phyloP scores from a whole-genome alignment of 257 asterid species.

The Ocimum tenuiflorum region DNA sequence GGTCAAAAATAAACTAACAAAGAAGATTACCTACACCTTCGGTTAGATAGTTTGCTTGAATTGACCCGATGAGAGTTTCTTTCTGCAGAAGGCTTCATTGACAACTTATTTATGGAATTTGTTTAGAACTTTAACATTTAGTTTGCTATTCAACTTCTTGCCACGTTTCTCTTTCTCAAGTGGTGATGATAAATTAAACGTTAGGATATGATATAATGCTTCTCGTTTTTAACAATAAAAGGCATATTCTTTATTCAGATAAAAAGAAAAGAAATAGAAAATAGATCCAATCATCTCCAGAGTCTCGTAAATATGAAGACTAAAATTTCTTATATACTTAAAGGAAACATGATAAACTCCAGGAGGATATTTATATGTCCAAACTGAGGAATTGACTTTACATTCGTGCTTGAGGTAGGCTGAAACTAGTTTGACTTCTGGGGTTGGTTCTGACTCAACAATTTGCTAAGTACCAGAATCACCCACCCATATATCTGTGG shows the following conservation, averaged over 20 bases:
- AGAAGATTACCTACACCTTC: not conserved
- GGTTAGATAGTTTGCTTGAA: not conserved
- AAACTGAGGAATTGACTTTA: conserved; percentile 3
- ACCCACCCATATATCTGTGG: not conserved
- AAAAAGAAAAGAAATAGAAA: too few species aligned
- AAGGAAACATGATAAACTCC: not conserved
- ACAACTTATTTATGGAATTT: not conserved
- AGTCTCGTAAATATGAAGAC: not conserved
- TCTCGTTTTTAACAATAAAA: not conserved
- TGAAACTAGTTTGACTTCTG: not conserved
- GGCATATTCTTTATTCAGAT: not conserved
- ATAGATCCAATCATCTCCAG: not conserved
- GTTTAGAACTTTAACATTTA: not conserved
- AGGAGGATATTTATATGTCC: not conserved
- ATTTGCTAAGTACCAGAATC: not conserved
- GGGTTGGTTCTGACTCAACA: conserved; percentile 3
- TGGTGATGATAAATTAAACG: not conserved
- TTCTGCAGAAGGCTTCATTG: not conserved
- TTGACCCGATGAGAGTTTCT: not conserved
- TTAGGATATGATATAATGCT: not conserved
- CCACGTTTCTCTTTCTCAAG: not conserved
- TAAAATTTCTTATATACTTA: not conserved
- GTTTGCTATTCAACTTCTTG: not conserved
- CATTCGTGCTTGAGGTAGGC: conserved; percentile 9
- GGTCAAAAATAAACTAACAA: not conserved